phyloP scores from a whole-genome alignment of 2,329 filamentous ascomycete species.

The Myotisia sp. region DNA sequence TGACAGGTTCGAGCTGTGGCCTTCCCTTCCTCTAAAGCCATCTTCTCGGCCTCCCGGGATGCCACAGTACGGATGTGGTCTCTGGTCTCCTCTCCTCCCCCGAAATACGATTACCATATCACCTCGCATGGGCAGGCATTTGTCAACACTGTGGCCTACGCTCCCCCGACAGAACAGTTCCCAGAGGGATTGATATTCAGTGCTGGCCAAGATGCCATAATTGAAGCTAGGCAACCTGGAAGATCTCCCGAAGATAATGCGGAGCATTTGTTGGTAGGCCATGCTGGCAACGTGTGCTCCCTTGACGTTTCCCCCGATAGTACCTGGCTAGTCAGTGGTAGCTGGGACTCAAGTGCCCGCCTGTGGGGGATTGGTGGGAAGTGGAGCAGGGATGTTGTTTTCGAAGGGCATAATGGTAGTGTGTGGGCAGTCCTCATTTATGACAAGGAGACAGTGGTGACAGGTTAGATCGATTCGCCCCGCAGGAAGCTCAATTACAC shows the following conservation, averaged over 20 bases:
- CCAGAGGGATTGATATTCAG: slow-evolving; percentile 73
- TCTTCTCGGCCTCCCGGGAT: slow-evolving; percentile 83
- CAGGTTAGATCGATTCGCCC: slow-evolving; percentile 34
- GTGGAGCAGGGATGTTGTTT: slow-evolving; percentile 61
- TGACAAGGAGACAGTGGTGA: slow-evolving; percentile 66
- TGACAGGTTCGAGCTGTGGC: slow-evolving; percentile 68
- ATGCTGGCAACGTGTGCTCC: slow-evolving; percentile 75
- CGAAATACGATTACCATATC: slow-evolving; percentile 62
- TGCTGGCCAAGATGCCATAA: slow-evolving; percentile 80
- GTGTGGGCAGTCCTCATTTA: slow-evolving; percentile 89
- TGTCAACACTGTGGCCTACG: slow-evolving; percentile 70
- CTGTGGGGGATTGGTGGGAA: slow-evolving; percentile 75
- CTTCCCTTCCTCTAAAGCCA: slow-evolving; percentile 56
- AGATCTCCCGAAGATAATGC: slow-evolving; percentile 58
- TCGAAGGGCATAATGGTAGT: slow-evolving; percentile 63
- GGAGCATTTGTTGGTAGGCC: slow-evolving; percentile 72
- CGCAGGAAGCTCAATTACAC: too few relatives aligned
- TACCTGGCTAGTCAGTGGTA: slow-evolving; percentile 69
- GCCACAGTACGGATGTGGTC: slow-evolving; percentile 81
- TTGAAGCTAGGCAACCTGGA: slow-evolving; percentile 68
- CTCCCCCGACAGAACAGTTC: slow-evolving; percentile 52
- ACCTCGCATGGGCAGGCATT: slow-evolving; percentile 69
- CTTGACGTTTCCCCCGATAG: slow-evolving; percentile 63
- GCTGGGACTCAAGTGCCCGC: slow-evolving; percentile 81
- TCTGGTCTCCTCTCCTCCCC: slow-evolving; percentile 49